Conservation (phyloP, 768 basidiomycete genomes). For the Trametes cinnabarina region DNA sequence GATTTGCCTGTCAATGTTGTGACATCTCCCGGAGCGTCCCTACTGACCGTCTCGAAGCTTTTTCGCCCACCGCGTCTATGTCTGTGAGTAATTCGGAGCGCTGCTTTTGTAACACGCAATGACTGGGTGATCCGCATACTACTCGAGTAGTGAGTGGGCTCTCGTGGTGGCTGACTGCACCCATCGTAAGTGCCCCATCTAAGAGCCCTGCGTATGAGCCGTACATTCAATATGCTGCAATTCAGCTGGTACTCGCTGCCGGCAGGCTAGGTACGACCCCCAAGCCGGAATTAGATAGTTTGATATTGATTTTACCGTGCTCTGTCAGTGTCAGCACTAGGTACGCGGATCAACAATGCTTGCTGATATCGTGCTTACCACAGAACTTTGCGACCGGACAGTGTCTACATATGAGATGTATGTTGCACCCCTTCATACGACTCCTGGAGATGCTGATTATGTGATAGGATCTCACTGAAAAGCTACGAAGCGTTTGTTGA, state of each 20-base stretch:
- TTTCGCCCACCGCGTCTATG: slow-evolving; percentile 25
- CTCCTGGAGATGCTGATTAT: neutral
- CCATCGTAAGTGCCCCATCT: slow-evolving; percentile 5
- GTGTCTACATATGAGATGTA: slow-evolving; percentile 21
- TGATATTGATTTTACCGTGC: neutral
- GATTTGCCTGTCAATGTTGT: neutral
- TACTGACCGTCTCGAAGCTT: slow-evolving; percentile 20
- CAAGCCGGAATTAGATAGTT: neutral
- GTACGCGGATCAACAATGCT: neutral
- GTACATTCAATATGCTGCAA: neutral
- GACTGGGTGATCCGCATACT: slow-evolving; percentile 2
- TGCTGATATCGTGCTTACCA: neutral
- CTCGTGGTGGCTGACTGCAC: slow-evolving; percentile 17
- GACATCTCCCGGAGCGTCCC: too few species aligned
- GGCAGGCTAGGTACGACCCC: slow-evolving; percentile 10
- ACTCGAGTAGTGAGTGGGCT: slow-evolving; percentile 19
- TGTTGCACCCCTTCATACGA: neutral
- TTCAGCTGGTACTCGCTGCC: slow-evolving; percentile 8
- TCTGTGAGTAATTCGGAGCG: slow-evolving; percentile 16
- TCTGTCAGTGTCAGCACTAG: slow-evolving; percentile 3
- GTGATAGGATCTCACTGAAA: slow-evolving; percentile 13
- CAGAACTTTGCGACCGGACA: neutral
- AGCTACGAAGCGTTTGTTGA: slow-evolving; percentile 20
- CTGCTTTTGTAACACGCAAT: neutral
- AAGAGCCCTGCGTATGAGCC: neutral